Percentiles rank a stretch among this genome's conserved stretches.
Evolutionary conservation across 75 land plant genomes (phyloP).

Genomic region (Selaginella tamariscina): DNA sequence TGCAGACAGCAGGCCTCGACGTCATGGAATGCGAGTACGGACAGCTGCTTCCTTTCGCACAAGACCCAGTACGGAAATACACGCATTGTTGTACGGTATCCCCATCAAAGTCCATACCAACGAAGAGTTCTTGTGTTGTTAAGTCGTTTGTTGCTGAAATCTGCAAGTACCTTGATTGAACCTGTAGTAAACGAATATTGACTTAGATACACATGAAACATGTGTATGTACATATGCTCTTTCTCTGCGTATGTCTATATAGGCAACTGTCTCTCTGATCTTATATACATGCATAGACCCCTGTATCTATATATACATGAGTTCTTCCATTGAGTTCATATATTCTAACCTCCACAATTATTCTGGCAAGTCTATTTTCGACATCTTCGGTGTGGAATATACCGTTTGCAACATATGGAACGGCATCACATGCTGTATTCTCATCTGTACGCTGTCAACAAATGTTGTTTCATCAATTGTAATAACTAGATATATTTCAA

Average conservation of each 20-base stretch:
- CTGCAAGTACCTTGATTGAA: constrained; percentile 31
- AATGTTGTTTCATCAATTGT: constrained; percentile 36
- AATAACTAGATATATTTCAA: constrained; percentile 18
- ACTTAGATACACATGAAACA: constrained; percentile 12
- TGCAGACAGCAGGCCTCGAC: constrained; percentile 40
- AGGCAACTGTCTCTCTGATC: too few species aligned
- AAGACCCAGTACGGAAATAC: constrained; percentile 38
- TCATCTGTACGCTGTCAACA: constrained; percentile 18
- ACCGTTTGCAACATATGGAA: too few species aligned
- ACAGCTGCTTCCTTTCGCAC: constrained; percentile 53
- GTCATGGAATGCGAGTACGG: constrained; percentile 40
- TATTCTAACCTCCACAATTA: too few species aligned
- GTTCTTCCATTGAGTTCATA: too few species aligned
- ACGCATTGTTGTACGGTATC: constrained; percentile 27
- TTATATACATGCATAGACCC: too few species aligned
- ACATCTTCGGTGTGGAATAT: too few species aligned
- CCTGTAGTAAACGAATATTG: not conserved
- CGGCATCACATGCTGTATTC: constrained; percentile 5
- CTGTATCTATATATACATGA: too few species aligned
- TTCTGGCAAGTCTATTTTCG: too few species aligned
- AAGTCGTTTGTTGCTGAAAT: constrained; percentile 12
- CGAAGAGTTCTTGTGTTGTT: constrained; percentile 9
- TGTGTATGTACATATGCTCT: too few species aligned
- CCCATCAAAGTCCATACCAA: not conserved
- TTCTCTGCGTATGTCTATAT: too few species aligned